Evolutionary conservation across 208 protist species (phyloP), one percentile per base, ranked within the genome.

Genomic region (Trypanosoma platydactyli): DNA sequence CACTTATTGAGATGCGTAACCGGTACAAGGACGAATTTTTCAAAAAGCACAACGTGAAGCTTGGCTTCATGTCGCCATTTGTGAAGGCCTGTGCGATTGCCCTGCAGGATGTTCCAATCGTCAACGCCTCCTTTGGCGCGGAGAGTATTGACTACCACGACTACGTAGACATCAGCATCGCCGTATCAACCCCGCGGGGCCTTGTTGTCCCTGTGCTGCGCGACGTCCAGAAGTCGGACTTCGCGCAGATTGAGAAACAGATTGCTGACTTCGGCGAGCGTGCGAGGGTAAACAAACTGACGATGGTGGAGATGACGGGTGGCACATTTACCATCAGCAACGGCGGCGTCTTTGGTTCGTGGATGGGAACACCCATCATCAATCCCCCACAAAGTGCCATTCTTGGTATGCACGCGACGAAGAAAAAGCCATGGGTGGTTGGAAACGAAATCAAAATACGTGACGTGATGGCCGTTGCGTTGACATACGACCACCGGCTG

Each of bases 261-360:
- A 98, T 99, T 72, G 88, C 80, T 55, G 83, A 94, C 54, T 96
- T 97, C 71, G 97, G 87, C 45, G 81, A 74, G 11, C 94, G 97
- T 50, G 96, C 94, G 20, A 86, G 83, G 63, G 87, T 94, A 54
- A 94, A 97, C 57, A 88, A 94, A 61, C 84, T 99, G 24, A 94
- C 97, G 12, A 88, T 99, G 62, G 94, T 97, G 33, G 98, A 99
- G 72, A 99, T 99, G 96, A 92, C 90, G 3, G 98, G 98, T 63
- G 98, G 98, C 50, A 99, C 98, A 27, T 99, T 99, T 85, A 99
- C 98, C 42, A 99, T 99, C 74, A 98, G 96, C 38, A 99, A 99
- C 82, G 98, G 98, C 60, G 98, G 98, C 51, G 97, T 99, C 24
- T 99, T 98, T 53, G 98, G 98, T 35, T 98, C 94, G 29, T 97